Evolutionary conservation across 345 rosid species (phyloP).

Genomic region (Theobroma cacao): DNA sequence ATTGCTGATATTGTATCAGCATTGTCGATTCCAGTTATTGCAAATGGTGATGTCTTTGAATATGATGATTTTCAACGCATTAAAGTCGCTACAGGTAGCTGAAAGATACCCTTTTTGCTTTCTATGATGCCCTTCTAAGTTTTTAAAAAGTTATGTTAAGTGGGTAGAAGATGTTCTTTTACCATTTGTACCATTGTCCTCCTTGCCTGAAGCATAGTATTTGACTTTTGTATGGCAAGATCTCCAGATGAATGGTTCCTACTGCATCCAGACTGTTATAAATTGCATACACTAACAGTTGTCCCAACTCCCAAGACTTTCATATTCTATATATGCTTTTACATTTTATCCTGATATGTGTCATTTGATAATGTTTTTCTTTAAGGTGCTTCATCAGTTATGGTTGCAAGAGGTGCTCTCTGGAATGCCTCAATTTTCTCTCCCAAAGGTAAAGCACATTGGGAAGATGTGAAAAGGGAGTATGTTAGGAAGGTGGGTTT

Average conservation of each 20-base stretch:
- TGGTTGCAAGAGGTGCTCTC: constrained; percentile 95
- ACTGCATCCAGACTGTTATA: not conserved
- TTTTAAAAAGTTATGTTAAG: not conserved
- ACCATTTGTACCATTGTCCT: not conserved
- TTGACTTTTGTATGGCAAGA: not conserved
- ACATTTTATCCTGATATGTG: not conserved
- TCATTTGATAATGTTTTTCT: constrained; percentile 5
- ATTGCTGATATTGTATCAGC: constrained; percentile 80
- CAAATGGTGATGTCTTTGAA: constrained; percentile 92
- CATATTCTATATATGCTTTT: not conserved
- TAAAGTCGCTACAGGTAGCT: constrained; percentile 70
- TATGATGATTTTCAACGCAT: constrained; percentile 66
- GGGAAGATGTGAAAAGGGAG: constrained; percentile 73
- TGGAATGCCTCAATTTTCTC: constrained; percentile 96
- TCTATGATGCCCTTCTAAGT: not conserved
- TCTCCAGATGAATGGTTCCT: not conserved
- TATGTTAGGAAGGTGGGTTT: constrained; percentile 69
- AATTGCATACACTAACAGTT: not conserved
- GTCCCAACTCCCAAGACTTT: not conserved
- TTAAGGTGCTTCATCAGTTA: constrained; percentile 81
- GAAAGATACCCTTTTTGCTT: not conserved
- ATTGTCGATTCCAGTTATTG: constrained; percentile 87
- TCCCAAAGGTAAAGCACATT: constrained; percentile 56
- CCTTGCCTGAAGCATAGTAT: not conserved
- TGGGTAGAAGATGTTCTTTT: not conserved